Evolutionary conservation across 2,329 filamentous ascomycete species (phyloP).

Genomic region (Didymosphaeria variabile): DNA sequence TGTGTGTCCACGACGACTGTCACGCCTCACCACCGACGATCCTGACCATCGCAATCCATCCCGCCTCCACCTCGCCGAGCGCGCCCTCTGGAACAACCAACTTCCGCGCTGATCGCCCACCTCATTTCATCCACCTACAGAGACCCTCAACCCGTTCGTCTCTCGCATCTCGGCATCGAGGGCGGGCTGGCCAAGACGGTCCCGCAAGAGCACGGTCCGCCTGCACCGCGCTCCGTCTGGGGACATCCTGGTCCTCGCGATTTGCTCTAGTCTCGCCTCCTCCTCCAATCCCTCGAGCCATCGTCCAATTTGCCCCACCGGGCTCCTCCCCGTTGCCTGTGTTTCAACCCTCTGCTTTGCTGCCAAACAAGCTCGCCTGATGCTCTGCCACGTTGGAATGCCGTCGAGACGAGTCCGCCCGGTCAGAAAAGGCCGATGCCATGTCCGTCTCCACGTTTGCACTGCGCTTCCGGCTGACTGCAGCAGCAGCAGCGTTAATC

Average conservation of each 20-base stretch:
- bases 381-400: background rate
- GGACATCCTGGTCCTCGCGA: slow-evolving; percentile 8
- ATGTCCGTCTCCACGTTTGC: slow-evolving; percentile 10
- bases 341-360: background rate
- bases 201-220: background rate
- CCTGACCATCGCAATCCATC: slow-evolving; percentile 8
- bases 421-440: background rate
- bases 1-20: background rate
- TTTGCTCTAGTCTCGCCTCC: background rate
- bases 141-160: slow-evolving; percentile 12
- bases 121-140: background rate
- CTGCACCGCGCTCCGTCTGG: background rate
- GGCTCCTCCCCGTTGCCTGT: background rate
- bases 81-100: background rate
- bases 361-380: background rate
- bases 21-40: slow-evolving; percentile 5
- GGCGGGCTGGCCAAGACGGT: slow-evolving; percentile 8
- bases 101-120: background rate
- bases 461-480: slow-evolving; percentile 25
- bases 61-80: background rate
- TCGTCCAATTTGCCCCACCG: background rate
- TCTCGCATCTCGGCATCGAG: slow-evolving; percentile 6
- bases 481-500: slow-evolving; percentile 25
- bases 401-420: background rate
- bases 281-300: background rate